phyloP scores from a whole-genome alignment of 345 rosid genomes.

The Acer negundo region DNA sequence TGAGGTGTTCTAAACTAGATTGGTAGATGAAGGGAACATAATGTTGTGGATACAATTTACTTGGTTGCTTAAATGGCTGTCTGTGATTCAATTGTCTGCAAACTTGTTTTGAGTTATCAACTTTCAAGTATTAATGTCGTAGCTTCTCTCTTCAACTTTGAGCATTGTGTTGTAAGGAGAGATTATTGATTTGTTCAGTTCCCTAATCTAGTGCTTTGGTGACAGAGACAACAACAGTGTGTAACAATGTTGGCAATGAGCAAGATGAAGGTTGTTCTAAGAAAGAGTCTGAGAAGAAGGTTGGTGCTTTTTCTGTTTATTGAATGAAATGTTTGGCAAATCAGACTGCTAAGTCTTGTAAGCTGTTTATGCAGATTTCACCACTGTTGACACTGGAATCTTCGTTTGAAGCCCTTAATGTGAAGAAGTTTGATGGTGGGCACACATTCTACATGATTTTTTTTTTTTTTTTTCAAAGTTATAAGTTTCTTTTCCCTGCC shows the following conservation, averaged over 20 bases:
- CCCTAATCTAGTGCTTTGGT: slow-evolving; percentile 12
- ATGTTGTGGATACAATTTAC: background rate
- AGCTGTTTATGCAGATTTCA: slow-evolving; percentile 60
- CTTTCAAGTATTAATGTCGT: background rate
- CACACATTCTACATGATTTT: background rate
- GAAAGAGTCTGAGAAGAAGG: slow-evolving; percentile 39
- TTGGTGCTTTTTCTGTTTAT: slow-evolving; percentile 3
- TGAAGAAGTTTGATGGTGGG: slow-evolving; percentile 83
- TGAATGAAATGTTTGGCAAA: background rate
- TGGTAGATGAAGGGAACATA: background rate
- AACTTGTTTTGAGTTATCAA: background rate
- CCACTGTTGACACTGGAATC: slow-evolving; percentile 81
- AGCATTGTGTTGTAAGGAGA: background rate
- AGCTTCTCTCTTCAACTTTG: background rate
- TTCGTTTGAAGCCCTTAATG: slow-evolving; percentile 83
- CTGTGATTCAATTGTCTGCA: background rate
- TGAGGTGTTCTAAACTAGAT: background rate
- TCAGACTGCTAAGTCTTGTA: background rate
- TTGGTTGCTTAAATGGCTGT: background rate
- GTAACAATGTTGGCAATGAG: slow-evolving; percentile 11
- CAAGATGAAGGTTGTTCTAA: slow-evolving; percentile 18
- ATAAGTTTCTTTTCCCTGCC: slow-evolving; percentile 8
- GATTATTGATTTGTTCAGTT: background rate
- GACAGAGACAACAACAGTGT: slow-evolving; percentile 25
- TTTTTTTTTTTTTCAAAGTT: background rate